Evolutionary conservation across 768 basidiomycete genomes (phyloP), one percentile per base, ranked within the genome.

Genomic region (Mycena pura): DNA sequence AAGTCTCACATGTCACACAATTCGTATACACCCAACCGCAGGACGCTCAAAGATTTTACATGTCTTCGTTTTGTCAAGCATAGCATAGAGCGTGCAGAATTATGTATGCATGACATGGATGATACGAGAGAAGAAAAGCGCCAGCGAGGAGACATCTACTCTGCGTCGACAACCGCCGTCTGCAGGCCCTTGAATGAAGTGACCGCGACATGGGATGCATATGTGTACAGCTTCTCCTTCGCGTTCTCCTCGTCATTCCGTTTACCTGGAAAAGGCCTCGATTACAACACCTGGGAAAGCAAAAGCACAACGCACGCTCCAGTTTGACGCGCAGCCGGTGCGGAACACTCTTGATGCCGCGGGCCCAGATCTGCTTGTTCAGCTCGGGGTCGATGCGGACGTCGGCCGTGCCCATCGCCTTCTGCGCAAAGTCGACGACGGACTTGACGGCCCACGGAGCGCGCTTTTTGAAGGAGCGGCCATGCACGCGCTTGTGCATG

Each of bases 191-290:
- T 96, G 90, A 94, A 95, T 43, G 88, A 79, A 8, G 77, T 70
- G 43, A 93, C 92, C 44, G 87, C 82, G 56, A 97, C 89, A 73
- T 92, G 85, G 60, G 86, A 86, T 65, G 92, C 95, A 75, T 95
- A 93, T 28, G 93, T 96, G 84, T 81, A 98, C 57, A 97, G 90
- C 82, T 96, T 97, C 85, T 96, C 96, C 82, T 96, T 97, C 60
- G 97, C 96, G 70, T 90, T 91, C 84, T 99, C 96, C 70, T 98
- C 96, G 78, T 99, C 96, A 77, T 99, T 99, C 72, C 97, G 92
- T 83, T 96, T 96, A 71, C 96, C 92, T 95, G 69, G 17, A 48
- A 19, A 36, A n/a, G 27, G 46, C 7, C 8, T 54, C 41, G 24
- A 28, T 17, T 27, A 34, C 21, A 41, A 6, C n/a, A 41, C 48